Evolutionary conservation across 2,329 filamentous ascomycete species (phyloP).

Genomic region (Colletotrichum sp.): DNA sequence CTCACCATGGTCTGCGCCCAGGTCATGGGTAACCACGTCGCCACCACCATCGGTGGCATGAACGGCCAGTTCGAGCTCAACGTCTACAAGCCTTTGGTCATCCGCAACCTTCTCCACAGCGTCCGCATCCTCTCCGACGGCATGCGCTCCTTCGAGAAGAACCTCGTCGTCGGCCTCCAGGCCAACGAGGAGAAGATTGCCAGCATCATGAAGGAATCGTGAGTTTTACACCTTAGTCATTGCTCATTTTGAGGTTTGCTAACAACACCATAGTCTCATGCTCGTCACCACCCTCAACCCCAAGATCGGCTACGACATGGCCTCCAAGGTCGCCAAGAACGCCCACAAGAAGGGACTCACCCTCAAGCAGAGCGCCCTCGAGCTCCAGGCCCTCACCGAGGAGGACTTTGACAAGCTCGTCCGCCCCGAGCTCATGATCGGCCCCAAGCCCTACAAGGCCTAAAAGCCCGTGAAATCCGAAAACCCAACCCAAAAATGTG

Average conservation of each 20-base stretch:
- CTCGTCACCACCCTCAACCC: slow-evolving; percentile 97
- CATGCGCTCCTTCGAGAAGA: slow-evolving; percentile 95
- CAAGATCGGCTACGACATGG: slow-evolving; percentile 97
- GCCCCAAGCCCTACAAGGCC: slow-evolving; percentile 69
- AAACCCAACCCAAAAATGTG: neutral
- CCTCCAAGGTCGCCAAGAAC: slow-evolving; percentile 96
- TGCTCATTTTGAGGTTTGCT: slow-evolving; percentile 5
- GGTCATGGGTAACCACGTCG: slow-evolving; percentile 96
- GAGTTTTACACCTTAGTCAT: slow-evolving; percentile 40
- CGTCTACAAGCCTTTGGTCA: slow-evolving; percentile 97
- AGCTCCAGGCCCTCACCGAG: slow-evolving; percentile 85
- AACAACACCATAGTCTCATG: slow-evolving; percentile 75
- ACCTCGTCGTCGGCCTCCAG: slow-evolving; percentile 85
- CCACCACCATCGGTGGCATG: slow-evolving; percentile 91
- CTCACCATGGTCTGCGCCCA: slow-evolving; percentile 98
- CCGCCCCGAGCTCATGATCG: slow-evolving; percentile 93
- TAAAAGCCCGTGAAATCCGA: slow-evolving; percentile 28
- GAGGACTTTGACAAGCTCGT: slow-evolving; percentile 92
- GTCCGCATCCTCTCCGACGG: slow-evolving; percentile 85
- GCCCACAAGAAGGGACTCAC: slow-evolving; percentile 98
- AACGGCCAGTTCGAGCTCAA: slow-evolving; percentile 99
- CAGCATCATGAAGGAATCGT: slow-evolving; percentile 93
- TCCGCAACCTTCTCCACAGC: slow-evolving; percentile 94
- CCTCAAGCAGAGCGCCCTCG: slow-evolving; percentile 91
- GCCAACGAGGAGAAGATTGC: slow-evolving; percentile 94